Conservation (phyloP, 495 filamentous ascomycete species). For the Penicillium turbatum region DNA sequence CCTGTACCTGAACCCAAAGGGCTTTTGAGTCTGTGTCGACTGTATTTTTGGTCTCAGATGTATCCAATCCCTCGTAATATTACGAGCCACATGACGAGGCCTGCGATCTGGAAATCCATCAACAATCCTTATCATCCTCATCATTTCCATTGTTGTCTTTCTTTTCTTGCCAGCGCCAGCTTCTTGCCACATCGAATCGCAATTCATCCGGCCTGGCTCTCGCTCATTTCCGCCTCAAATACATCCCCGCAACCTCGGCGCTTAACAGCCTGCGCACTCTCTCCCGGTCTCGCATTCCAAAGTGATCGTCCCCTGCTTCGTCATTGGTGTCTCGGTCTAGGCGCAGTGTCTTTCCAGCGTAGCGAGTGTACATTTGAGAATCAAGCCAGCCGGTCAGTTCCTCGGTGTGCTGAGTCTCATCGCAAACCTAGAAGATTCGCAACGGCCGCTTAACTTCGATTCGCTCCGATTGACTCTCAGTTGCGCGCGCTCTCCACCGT, state of each 20-base stretch:
- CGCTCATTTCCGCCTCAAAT: slow-evolving; percentile 13
- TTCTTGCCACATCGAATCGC: slow-evolving; percentile 3
- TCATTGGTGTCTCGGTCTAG: slow-evolving; percentile 10
- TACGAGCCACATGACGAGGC: slow-evolving; percentile 29
- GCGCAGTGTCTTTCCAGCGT: not conserved
- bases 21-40: not conserved
- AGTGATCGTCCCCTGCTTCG: slow-evolving; percentile 6
- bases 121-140: slow-evolving; percentile 16
- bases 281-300: slow-evolving; percentile 1
- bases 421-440: slow-evolving; percentile 3
- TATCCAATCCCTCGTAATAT: slow-evolving; percentile 21
- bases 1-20: not conserved
- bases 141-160: slow-evolving; percentile 13
- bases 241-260: slow-evolving; percentile 1
- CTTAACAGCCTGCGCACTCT: slow-evolving; percentile 1
- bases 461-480: slow-evolving; percentile 3
- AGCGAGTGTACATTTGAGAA: not conserved
- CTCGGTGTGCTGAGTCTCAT: not conserved
- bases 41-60: slow-evolving; percentile 6
- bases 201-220: slow-evolving; percentile 4
- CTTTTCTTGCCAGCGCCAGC: slow-evolving; percentile 5
- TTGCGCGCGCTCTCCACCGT: not conserved
- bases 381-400: slow-evolving; percentile 1
- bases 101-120: slow-evolving; percentile 17
- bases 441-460: slow-evolving; percentile 1